A percentile compares a stretch with the other conserved stretches of the same genome.
Conservation (phyloP, 2,329 filamentous ascomycete species). For the Ophiostoma triangulosporum region DNA sequence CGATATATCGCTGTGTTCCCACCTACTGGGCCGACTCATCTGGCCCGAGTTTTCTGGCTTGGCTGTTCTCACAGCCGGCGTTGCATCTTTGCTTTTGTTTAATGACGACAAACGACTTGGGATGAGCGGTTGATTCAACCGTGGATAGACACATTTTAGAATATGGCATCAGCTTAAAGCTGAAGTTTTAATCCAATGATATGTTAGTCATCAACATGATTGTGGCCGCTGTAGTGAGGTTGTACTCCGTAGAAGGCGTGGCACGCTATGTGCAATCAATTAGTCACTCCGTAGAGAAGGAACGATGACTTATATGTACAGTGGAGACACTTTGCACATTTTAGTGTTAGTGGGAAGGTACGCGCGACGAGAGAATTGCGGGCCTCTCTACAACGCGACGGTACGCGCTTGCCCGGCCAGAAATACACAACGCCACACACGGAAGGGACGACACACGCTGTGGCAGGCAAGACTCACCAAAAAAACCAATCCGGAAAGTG, state of each 20-base stretch:
- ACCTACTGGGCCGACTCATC: neutral
- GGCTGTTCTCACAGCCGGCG: neutral
- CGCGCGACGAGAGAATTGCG: slow-evolving; percentile 2
- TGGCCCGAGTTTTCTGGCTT: neutral
- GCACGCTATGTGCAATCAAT: too few relatives aligned
- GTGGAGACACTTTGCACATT: neutral
- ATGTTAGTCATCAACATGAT: neutral
- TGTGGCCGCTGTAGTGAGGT: neutral
- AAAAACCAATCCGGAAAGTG: neutral
- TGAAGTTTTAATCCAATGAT: neutral
- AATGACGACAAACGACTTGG: neutral
- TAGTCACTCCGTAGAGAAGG: neutral
- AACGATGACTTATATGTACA: neutral
- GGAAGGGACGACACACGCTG: slow-evolving; percentile 1
- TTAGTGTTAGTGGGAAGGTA: slow-evolving; percentile 2
- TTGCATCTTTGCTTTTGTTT: neutral
- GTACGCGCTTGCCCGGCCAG: slow-evolving; percentile 12
- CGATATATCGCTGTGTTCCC: neutral
- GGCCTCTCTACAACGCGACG: slow-evolving; percentile 9
- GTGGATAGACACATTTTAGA: neutral
- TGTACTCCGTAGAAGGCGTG: neutral
- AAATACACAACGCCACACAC: slow-evolving; percentile 10
- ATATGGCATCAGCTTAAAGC: neutral
- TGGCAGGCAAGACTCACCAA: neutral
- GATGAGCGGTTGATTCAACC: neutral